Evolutionary conservation across 768 basidiomycete species (phyloP), one percentile per base, ranked within the genome.

Genomic region (Polyporus arcularius): DNA sequence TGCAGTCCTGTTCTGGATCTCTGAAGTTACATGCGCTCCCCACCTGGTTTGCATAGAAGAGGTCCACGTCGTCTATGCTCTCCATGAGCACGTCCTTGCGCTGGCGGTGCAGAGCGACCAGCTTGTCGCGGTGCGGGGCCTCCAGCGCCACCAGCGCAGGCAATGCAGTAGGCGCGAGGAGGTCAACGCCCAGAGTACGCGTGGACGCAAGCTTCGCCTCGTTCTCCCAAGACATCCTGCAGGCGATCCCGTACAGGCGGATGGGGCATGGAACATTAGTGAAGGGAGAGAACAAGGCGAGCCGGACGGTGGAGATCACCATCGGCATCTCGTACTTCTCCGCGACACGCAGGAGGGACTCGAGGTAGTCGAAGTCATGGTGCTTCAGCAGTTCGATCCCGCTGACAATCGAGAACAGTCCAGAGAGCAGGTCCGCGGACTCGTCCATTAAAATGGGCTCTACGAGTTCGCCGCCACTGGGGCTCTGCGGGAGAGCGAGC

Each of bases 301-400:
- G 67, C 4, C 82, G 79, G 15, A 82, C 69, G 60, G 78, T 59
- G 32, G 78, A 78, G 6, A 80, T 65, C 2, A 79, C 78, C 8
- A 79, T 79, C 6, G 76, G 75, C 18, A 80, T 72, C 41, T 81
- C 78, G 76, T 80, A 82, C 59, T 76, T 76, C 63, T 81, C 77
- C 7, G 78, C 79, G 12, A 80, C 77, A 14, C 72, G 59, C 1
- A 79, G 67, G 4, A 77, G 71, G 5, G 68, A 69, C 18, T 80
- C 76, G 62, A 82, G 79, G 12, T 72, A 73, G 59, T 79, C 76
- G 57, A 79, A 75, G 0, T 77, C 76, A 38, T 74, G 68, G 75
- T 78, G 80, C 26, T 64, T 62, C 12, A 75, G 75, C 9, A 76
- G 75, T 47, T 75, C 76, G 9, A 79, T 67, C 0, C 80, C 79